These are phyloP conservation scores for Nakazawaea populi DNA, from an alignment of 805 yeast species.

Conservation along the genomic window DNA sequence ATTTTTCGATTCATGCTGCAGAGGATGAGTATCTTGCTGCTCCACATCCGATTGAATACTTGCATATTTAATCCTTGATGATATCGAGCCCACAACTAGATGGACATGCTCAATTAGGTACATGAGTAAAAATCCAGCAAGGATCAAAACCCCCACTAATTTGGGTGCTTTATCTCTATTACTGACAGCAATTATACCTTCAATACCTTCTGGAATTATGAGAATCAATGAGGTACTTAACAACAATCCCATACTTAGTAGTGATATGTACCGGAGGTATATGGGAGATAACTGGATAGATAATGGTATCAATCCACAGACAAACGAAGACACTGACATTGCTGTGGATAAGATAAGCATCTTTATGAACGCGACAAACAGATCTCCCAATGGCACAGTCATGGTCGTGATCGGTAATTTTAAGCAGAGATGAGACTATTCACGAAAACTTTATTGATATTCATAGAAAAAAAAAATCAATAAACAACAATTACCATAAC, in stretches of 20 bases:
- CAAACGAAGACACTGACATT: conserved; percentile 18
- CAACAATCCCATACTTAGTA: conserved; percentile 54
- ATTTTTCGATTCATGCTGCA: not conserved
- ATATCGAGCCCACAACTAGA: not conserved
- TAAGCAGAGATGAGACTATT: too few species aligned
- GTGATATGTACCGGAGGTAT: conserved; percentile 33
- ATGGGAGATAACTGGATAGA: conserved; percentile 17
- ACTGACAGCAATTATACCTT: conserved; percentile 25
- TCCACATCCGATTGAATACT: conserved; percentile 6
- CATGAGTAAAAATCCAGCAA: conserved; percentile 52
- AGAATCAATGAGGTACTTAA: conserved; percentile 54
- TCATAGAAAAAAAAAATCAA: not conserved
- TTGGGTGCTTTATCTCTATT: conserved; percentile 17
- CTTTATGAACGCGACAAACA: conserved; percentile 1
- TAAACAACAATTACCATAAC: not conserved
- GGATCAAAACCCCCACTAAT: conserved; percentile 40
- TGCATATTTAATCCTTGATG: conserved; percentile 3
- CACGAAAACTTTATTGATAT: too few species aligned
- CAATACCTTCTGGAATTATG: conserved; percentile 64
- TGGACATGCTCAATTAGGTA: conserved; percentile 40
- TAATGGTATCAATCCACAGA: conserved; percentile 24
- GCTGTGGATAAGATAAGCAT: conserved; percentile 6
- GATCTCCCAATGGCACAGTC: not conserved
- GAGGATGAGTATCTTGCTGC: conserved; percentile 2
- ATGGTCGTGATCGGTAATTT: not conserved